These are phyloP conservation scores for Raphanus hybrid DNA, from an alignment of 441 rosid species.

Conservation along the genomic window DNA sequence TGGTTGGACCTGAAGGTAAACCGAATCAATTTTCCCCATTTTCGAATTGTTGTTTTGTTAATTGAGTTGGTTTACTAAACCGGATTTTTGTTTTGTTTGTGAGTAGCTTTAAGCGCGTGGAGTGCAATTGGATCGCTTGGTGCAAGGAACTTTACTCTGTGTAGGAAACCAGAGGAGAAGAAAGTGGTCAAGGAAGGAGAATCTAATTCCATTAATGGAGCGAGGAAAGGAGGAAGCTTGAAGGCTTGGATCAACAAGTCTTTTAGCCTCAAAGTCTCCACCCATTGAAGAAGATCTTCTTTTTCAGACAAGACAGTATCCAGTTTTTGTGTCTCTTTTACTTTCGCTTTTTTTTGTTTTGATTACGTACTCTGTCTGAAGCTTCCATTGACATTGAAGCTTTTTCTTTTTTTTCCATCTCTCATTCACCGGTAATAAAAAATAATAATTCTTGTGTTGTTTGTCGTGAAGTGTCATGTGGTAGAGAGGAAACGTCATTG, in stretches of 20 bases:
- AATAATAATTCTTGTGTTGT: neutral
- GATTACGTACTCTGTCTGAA: neutral
- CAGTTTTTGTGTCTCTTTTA: neutral
- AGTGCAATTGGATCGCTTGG: conserved; percentile 81
- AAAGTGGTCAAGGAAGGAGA: conserved; percentile 32
- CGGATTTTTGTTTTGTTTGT: neutral
- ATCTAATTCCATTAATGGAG: conserved; percentile 14
- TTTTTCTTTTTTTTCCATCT: neutral
- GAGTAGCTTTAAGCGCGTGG: conserved; percentile 71
- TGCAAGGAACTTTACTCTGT: conserved; percentile 78
- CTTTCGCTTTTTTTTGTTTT: neutral
- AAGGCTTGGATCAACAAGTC: conserved; percentile 93
- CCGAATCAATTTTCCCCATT: neutral
- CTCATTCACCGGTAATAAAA: neutral
- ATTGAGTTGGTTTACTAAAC: neutral
- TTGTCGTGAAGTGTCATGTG: conserved; percentile 14
- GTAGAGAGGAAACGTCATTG: conserved; percentile 5
- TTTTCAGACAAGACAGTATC: neutral
- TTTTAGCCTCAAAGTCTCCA: conserved; percentile 64
- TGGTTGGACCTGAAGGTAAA: conserved; percentile 67
- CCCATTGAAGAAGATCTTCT: conserved; percentile 45
- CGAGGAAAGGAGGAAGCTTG: conserved; percentile 74
- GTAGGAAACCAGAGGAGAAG: conserved; percentile 72
- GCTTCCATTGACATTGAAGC: conserved; percentile 9
- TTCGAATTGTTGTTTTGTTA: neutral